Percentiles rank a stretch among this genome's conserved stretches.
These are phyloP conservation scores for Tolypocladium ovalisporum DNA, from an alignment of 2,329 filamentous ascomycete species.

Conservation along the genomic window DNA sequence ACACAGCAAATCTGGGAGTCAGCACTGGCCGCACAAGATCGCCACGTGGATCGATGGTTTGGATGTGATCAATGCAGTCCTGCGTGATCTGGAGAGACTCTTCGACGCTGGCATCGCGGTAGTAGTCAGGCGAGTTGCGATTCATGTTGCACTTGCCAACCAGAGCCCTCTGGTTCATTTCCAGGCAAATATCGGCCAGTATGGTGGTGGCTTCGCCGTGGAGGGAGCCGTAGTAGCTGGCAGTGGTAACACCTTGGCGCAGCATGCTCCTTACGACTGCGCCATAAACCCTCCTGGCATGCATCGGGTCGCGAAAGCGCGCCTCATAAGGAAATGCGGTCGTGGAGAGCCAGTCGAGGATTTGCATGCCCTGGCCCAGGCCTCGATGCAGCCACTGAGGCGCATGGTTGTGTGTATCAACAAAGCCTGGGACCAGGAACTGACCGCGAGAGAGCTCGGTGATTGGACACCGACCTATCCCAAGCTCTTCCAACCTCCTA, in stretches of 20 bases:
- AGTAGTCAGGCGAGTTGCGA: slow-evolving; percentile 42
- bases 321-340: slow-evolving; percentile 56
- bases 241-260: slow-evolving; percentile 50
- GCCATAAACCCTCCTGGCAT: slow-evolving; percentile 41
- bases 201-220: slow-evolving; percentile 46
- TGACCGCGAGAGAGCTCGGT: slow-evolving; percentile 25
- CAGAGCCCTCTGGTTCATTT: slow-evolving; percentile 45
- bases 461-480: slow-evolving; percentile 1
- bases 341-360: slow-evolving; percentile 52
- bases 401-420: slow-evolving; percentile 61
- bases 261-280: slow-evolving; percentile 46
- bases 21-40: slow-evolving; percentile 37
- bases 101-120: slow-evolving; percentile 33
- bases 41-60: slow-evolving; percentile 29
- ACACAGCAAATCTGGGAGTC: slow-evolving; percentile 51
- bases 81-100: slow-evolving; percentile 37
- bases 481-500: slow-evolving; percentile 5
- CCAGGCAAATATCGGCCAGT: slow-evolving; percentile 41
- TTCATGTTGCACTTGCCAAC: slow-evolving; percentile 55
- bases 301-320: slow-evolving; percentile 40
- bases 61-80: slow-evolving; percentile 36
- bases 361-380: slow-evolving; percentile 38
- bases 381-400: slow-evolving; percentile 43
- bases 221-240: slow-evolving; percentile 47
- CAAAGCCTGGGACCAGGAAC: slow-evolving; percentile 48